A percentile compares a stretch with the other conserved stretches of the same genome.
Evolutionary conservation across 768 basidiomycete genomes (phyloP).

Genomic region (Termitomyces sp.): DNA sequence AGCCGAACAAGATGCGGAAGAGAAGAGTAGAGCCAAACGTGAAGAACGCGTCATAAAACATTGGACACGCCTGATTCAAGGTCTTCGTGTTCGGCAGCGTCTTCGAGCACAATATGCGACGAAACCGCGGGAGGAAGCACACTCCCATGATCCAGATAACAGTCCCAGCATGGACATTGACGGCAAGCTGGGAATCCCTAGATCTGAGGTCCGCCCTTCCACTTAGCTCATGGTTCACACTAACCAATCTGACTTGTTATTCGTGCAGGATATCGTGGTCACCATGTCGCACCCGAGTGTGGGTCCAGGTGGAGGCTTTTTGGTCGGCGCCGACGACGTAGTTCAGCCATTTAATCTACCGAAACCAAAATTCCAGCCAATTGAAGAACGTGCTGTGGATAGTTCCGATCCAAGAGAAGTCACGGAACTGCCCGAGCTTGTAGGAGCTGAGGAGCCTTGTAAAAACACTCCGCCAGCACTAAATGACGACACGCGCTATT

Average conservation of each 20-base stretch:
- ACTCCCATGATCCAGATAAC: conserved; percentile 9
- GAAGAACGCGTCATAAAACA: conserved; percentile 80
- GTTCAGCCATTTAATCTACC: conserved; percentile 71
- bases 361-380: conserved; percentile 46
- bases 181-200: not conserved
- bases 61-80: conserved; percentile 86
- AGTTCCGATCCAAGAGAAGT: not conserved
- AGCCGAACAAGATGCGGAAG: conserved; percentile 69
- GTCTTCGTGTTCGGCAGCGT: conserved; percentile 79
- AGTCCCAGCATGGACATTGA: not conserved
- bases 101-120: conserved; percentile 72
- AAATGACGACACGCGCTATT: conserved; percentile 28
- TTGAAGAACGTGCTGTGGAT: conserved; percentile 16
- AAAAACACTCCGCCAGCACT: not conserved
- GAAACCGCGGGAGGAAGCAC: conserved; percentile 17
- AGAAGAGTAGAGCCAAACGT: conserved; percentile 69
- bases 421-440: not conserved
- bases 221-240: not conserved
- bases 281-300: conserved; percentile 14
- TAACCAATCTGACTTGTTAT: conserved; percentile 2
- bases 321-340: conserved; percentile 65
- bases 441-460: not conserved
- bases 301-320: conserved; percentile 54
- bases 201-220: conserved; percentile 4
- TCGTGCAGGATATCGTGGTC: conserved; percentile 12